A percentile compares a stretch with the other conserved stretches of the same genome.
Conservation (phyloP, 169 alveolate species). For the Amoebophrya sp. region DNA sequence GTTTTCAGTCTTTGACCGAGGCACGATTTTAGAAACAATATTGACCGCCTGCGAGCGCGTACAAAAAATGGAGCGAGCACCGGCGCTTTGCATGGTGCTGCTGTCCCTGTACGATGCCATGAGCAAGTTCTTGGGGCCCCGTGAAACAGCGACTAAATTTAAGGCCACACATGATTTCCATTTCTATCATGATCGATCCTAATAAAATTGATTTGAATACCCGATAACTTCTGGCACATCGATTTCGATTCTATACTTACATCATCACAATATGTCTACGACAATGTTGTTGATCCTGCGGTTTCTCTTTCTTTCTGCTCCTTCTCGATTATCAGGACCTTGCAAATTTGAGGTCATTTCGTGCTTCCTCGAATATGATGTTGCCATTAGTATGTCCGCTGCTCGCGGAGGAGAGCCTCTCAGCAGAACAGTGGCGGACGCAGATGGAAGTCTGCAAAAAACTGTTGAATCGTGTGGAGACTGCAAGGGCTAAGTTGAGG, state of each 20-base stretch:
- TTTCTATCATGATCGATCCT: too few relatives aligned
- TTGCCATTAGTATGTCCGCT: neutral
- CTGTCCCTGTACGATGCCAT: neutral
- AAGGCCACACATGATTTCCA: too few relatives aligned
- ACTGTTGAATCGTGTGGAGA: neutral
- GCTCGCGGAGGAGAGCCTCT: neutral
- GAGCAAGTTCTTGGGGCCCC: slow-evolving; percentile 15
- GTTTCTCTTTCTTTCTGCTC: too few relatives aligned
- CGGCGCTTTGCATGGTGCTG: slow-evolving; percentile 26
- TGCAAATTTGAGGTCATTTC: too few relatives aligned
- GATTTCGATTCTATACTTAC: too few relatives aligned
- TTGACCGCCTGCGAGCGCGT: slow-evolving; percentile 27
- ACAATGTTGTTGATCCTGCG: too few relatives aligned
- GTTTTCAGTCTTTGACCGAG: neutral
- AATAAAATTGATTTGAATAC: too few relatives aligned
- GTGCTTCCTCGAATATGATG: too few relatives aligned
- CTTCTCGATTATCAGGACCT: too few relatives aligned
- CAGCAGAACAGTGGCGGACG: neutral
- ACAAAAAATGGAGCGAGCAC: slow-evolving; percentile 10
- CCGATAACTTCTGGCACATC: too few relatives aligned
- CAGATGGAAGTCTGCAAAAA: neutral
- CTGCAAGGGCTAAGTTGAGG: neutral
- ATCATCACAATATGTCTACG: too few relatives aligned
- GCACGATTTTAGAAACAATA: neutral
- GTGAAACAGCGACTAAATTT: neutral